Conservation (phyloP, 2,329 filamentous ascomycete species). For the Pseudopithomyces chartarum region DNA sequence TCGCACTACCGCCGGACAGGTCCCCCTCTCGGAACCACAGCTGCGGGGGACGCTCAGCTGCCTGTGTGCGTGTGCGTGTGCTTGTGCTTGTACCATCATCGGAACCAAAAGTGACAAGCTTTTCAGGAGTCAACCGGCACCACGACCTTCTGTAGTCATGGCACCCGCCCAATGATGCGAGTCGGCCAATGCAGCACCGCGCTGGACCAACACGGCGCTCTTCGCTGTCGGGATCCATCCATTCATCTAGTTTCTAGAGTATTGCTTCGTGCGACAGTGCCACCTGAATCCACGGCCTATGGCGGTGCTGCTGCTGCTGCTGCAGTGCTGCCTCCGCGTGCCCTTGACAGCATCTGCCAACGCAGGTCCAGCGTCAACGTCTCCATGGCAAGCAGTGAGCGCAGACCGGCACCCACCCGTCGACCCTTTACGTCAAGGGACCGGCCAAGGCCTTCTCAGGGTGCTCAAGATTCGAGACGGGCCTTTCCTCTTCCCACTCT, state of each 20-base stretch:
- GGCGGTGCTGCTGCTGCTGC: too few relatives aligned
- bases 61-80: too few relatives aligned
- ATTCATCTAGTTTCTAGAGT: too few relatives aligned
- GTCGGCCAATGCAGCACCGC: neutral
- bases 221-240: slow-evolving; percentile 5
- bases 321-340: slow-evolving; percentile 2
- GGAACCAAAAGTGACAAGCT: neutral
- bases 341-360: neutral
- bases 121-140: neutral
- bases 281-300: too few relatives aligned
- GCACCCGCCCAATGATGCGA: neutral
- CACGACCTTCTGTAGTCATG: neutral
- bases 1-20: slow-evolving; percentile 6
- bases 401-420: neutral
- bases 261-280: slow-evolving; percentile 20
- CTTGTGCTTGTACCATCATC: slow-evolving; percentile 9
- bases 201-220: neutral
- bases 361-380: neutral
- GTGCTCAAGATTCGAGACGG: neutral
- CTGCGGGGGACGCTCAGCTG: slow-evolving; percentile 20
- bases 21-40: slow-evolving; percentile 6
- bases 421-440: neutral
- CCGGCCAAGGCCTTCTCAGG: neutral
- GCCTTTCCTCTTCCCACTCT: neutral
- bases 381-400: neutral